phyloP scores from a whole-genome alignment of 257 asterid species.

The Vinca minor region DNA sequence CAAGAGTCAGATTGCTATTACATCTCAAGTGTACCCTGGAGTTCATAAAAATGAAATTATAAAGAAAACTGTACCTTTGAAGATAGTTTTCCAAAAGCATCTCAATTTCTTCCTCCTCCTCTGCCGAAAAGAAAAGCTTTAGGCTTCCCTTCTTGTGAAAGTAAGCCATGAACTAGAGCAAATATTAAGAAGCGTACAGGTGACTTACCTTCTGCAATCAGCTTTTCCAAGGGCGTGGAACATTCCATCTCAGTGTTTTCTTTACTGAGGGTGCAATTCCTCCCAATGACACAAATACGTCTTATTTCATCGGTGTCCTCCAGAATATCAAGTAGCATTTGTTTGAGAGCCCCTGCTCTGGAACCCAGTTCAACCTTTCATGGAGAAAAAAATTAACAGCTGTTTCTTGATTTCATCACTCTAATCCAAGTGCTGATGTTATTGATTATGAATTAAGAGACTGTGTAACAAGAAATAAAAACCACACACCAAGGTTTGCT shows the following conservation, averaged over 20 bases:
- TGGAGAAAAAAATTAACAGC: slow-evolving; percentile 6
- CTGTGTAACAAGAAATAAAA: not conserved
- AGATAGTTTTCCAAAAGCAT: slow-evolving; percentile 96
- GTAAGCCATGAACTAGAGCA: slow-evolving; percentile 12
- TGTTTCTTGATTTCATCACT: not conserved
- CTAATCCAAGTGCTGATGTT: not conserved
- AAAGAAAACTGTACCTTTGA: slow-evolving; percentile 48
- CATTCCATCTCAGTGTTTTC: slow-evolving; percentile 61
- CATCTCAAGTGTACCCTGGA: not conserved
- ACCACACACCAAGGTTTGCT: slow-evolving; percentile 66
- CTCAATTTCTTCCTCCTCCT: slow-evolving; percentile 98
- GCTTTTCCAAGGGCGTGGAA: slow-evolving; percentile 62
- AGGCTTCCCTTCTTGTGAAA: slow-evolving; percentile 10
- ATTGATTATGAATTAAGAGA: not conserved
- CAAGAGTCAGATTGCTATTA: not conserved
- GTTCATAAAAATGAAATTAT: not conserved
- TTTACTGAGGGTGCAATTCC: slow-evolving; percentile 67
- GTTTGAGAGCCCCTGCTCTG: slow-evolving; percentile 86
- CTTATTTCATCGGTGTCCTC: slow-evolving; percentile 96
- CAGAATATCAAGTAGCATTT: slow-evolving; percentile 97
- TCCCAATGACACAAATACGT: slow-evolving; percentile 85
- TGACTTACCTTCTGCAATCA: slow-evolving; percentile 77
- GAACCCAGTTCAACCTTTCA: slow-evolving; percentile 91
- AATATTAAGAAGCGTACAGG: slow-evolving; percentile 6
- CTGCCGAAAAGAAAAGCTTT: slow-evolving; percentile 39